A percentile compares a stretch with the other conserved stretches of the same genome.
phyloP scores from a whole-genome alignment of 768 basidiomycete species.

The Tulasnella sp. region DNA sequence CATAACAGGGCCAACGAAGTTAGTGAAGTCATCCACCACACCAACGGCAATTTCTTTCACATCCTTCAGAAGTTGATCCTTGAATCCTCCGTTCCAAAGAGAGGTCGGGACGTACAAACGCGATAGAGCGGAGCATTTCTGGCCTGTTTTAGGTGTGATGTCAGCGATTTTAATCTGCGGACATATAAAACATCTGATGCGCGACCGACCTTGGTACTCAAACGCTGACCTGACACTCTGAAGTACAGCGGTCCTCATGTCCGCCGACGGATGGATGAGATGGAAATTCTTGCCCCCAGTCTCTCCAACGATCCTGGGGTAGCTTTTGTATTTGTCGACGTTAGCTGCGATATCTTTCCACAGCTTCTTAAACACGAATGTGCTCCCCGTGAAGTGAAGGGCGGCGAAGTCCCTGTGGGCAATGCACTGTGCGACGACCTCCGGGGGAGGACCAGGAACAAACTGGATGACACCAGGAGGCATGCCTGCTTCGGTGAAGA shows the following conservation, averaged over 20 bases:
- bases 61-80: constrained; percentile 61
- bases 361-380: constrained; percentile 83
- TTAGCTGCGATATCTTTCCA: constrained; percentile 94
- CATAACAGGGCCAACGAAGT: constrained; percentile 98
- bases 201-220: constrained; percentile 75
- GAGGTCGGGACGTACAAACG: constrained; percentile 82
- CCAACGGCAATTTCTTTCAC: constrained; percentile 81
- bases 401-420: constrained; percentile 69
- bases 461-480: constrained; percentile 96
- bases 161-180: not conserved
- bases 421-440: constrained; percentile 78
- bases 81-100: constrained; percentile 78
- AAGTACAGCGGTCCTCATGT: constrained; percentile 77
- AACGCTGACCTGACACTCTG: constrained; percentile 83
- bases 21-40: constrained; percentile 54
- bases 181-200: not conserved
- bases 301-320: constrained; percentile 95
- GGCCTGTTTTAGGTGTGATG: constrained; percentile 38
- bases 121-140: constrained; percentile 94
- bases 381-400: constrained; percentile 94
- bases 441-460: constrained; percentile 76
- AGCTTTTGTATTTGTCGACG: constrained; percentile 74
- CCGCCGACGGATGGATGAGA: constrained; percentile 76
- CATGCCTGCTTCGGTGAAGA: constrained; percentile 87
- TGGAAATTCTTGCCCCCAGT: constrained; percentile 99